These are phyloP conservation scores for Phytopythium mirpurense DNA, from an alignment of 352 stramenopile genomes.

Conservation along the genomic window DNA sequence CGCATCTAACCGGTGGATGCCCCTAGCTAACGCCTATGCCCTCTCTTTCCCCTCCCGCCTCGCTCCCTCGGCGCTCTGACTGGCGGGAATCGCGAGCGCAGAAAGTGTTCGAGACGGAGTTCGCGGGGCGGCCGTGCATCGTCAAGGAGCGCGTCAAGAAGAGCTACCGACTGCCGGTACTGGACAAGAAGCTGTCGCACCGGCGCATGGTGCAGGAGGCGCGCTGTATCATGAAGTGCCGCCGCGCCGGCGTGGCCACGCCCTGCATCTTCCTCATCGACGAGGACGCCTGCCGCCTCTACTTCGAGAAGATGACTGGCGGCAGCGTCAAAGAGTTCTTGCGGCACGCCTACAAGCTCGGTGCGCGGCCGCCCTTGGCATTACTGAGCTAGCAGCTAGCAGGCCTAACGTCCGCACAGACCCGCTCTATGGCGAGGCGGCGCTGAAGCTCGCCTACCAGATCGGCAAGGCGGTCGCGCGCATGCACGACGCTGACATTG, in stretches of 20 bases:
- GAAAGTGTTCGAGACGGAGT: conserved; percentile 77
- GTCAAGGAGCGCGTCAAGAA: conserved; percentile 86
- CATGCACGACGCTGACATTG: conserved; percentile 90
- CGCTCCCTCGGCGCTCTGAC: neutral
- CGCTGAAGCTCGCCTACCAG: conserved; percentile 66
- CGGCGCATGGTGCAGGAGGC: conserved; percentile 76
- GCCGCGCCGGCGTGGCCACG: conserved; percentile 62
- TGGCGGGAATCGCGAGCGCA: conserved; percentile 11
- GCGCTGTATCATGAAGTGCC: conserved; percentile 78
- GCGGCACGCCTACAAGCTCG: conserved; percentile 41
- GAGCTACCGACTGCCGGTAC: conserved; percentile 62
- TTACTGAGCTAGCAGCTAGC: too few relatives aligned
- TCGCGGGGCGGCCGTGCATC: conserved; percentile 57
- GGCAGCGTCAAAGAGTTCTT: conserved; percentile 75
- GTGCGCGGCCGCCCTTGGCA: conserved; percentile 14
- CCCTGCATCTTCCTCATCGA: conserved; percentile 78
- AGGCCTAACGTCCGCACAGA: conserved; percentile 19
- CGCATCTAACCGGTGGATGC: neutral
- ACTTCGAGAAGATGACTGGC: conserved; percentile 61
- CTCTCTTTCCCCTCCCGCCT: neutral
- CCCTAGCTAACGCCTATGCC: neutral
- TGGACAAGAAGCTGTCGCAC: conserved; percentile 79
- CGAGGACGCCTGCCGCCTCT: conserved; percentile 64
- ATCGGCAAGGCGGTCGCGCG: conserved; percentile 88
- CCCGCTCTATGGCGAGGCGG: conserved; percentile 39